Base-by-base conservation (phyloP, 2,329 filamentous ascomycete genomes). In the Trichoderma aggressivum region DNA sequence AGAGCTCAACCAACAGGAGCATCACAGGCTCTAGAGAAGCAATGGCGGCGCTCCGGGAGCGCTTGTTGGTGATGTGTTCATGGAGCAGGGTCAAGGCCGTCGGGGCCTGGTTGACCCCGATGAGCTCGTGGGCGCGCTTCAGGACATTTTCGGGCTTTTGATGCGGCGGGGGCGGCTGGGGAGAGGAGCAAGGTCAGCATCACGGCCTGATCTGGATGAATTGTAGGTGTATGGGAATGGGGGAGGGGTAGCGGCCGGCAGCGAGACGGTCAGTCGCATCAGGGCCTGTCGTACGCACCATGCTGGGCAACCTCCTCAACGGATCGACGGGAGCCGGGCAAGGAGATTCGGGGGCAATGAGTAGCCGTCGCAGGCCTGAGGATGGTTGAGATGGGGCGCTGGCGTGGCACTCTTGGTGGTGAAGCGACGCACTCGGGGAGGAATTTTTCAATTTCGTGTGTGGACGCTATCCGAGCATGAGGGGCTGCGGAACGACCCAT, bases 141-240 rank as follows among this genome's bases (percentile, higher is more conserved):
- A 98, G 91, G 82, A 98, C 94, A 91, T 99, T 99, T 87, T 99
- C 96, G 80, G 96, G 96, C 85, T 97, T 97, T 82, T 96, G 94
- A 83, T 98, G 94, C 77, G 94, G 92, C 86, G 94, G 94, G 82
- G 96, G 96, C 87, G 96, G 94, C 96, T 95, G 36, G 32, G 53
- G 69, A n/a, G 73, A 71, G 59, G 36, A 36, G 70, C 73, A 71
- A 73, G 71, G 75, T 80, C 73, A 80, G 74, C 73, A 79, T 78
- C 71, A 73, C 71, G 39, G 66, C 68, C 47, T 63, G 70, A 70
- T 66, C 70, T 73, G 68, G 28, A 34, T 43, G 1, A 26, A 55
- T 65, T 65, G 62, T 7, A 61, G 26, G 14, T 36, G 63, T 32
- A 58, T 36, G 26, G 63, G 73, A 74, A 58, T 36, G 26, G 63